Evolutionary conservation across 1,284 basidiomycete genomes (phyloP), one percentile per base, ranked within the genome.

Genomic region (Cystobasidiaceae sp.): DNA sequence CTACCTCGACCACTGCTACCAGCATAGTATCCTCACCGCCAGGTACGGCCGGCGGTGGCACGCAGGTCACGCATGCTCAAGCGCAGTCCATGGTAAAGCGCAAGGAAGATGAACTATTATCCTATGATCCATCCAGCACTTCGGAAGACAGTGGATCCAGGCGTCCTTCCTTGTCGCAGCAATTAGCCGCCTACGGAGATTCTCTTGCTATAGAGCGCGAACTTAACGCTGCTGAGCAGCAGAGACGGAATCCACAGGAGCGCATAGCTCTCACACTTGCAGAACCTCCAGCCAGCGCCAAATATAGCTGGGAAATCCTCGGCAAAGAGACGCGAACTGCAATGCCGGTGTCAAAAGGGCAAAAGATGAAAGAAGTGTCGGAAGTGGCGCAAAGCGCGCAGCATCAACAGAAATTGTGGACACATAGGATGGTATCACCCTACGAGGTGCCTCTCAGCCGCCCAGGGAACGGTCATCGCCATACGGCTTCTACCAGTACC

Each of bases 171-270:
- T 79, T 96, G 19, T 88, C 89, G 66, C 90, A 89, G 33, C 84
- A 84, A 71, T 81, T 96, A 8, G 91, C 91, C 3, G 89, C 88
- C 13, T 92, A 91, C 71, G 92, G 92, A 1, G 88, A 93, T 75
- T 90, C 83, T 72, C 76, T 93, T 65, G 86, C 84, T 33, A 79
- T 93, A 30, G 89, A 92, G 77, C 80, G 86, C 68, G 84, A 82
- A 75, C 79, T 93, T 19, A 33, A 48, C 15, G 23, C 37, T 21
- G 55, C 64, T 21, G 43, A 66, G 23, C 45, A 25, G 21, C 39
- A 49, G 15, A 27, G 52, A 3, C 51, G 48, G 27, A 30, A 56
- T 49, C 52, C 61, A 8, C 51, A 54, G 46, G 61, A 64, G 41
- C 49, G 34, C 15, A 52, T 62, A 17, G 48, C 60, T 41, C 50